A percentile compares a stretch with the other conserved stretches of the same genome.
Evolutionary conservation across 495 filamentous ascomycete genomes (phyloP).

Genomic region (Margaritispora aquatica): DNA sequence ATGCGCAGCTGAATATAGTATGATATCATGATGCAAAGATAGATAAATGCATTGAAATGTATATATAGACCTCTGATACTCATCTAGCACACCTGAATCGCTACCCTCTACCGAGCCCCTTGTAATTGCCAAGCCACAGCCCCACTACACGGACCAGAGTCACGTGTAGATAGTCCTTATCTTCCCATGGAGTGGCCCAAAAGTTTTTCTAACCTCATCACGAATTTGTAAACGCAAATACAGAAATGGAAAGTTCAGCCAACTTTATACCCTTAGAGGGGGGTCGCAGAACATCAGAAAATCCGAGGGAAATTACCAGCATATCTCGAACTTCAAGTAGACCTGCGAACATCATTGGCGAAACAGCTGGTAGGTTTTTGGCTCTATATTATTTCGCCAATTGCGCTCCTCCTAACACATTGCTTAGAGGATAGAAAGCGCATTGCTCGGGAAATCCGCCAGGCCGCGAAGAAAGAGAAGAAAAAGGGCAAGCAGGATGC

Average conservation of each 20-base stretch:
- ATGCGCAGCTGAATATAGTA: neutral
- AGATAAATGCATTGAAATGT: too few species aligned
- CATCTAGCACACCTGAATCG: neutral
- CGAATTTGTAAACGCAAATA: neutral
- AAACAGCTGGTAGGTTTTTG: constrained; percentile 3
- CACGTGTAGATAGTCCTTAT: neutral
- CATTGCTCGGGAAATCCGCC: constrained; percentile 9
- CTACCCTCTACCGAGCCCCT: neutral
- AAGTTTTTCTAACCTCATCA: neutral
- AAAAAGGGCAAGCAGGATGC: constrained; percentile 27
- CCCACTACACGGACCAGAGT: too few species aligned
- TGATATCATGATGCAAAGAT: too few species aligned
- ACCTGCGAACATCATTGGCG: neutral
- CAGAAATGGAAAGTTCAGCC: constrained; percentile 4
- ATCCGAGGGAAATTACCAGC: neutral
- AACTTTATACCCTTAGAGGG: constrained; percentile 8
- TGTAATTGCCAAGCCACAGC: neutral
- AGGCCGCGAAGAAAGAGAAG: constrained; percentile 13
- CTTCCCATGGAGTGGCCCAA: neutral
- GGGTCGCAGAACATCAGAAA: neutral
- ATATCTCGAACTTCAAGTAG: neutral
- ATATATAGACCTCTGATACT: neutral
- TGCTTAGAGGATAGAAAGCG: constrained; percentile 13
- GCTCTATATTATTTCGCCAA: neutral
- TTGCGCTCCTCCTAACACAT: neutral